Base-by-base conservation (phyloP, 2,329 filamentous ascomycete species). In the Claviceps cyperi region DNA sequence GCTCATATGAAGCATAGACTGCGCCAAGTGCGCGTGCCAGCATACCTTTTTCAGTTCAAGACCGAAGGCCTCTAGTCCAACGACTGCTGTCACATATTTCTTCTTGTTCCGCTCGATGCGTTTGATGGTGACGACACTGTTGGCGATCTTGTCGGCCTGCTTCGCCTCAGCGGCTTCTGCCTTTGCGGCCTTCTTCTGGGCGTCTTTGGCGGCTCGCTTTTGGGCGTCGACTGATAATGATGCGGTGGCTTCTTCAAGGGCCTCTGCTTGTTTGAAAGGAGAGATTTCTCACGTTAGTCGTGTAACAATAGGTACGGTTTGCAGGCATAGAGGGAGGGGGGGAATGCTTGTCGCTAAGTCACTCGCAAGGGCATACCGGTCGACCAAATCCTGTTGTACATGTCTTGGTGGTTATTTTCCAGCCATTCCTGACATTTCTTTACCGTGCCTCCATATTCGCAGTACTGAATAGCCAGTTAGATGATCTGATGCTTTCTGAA, bases 401-500 rank as follows among this genome's bases (percentile, higher is more conserved):
- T 71, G 45, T 77, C 74, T 3, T 81, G 78, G 59, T 95, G 77
- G 56, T 81, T 76, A 56, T 82, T 78, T 61, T 87, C 73, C 19
- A 98, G 81, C 92, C 92, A 98, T 66, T 97, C 90, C 68, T 91
- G 85, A 72, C 92, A 98, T 72, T 96, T 98, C 70, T 89, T 95
- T 22, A 85, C 83, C 39, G 90, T 97, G 56, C 90, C 91, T 63
- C 92, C 92, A 69, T 96, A 97, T 71, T 98, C 92, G 74, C 92
- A 98, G 72, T 96, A 98, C 92, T 97, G 15, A 3, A 2, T 19
- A 28, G 13, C 15, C 13, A 41, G 5, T 48, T 38, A 50, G 44
- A 43, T 24, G 21, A 28, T 35, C 4, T 24, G 37, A 39, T 48
- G n/a, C 28, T 46, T 41, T 52, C 7, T n/a, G 11, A 15, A 6